phyloP scores from a whole-genome alignment of 2,329 filamentous ascomycete genomes.

The Pyricularia grisea region DNA sequence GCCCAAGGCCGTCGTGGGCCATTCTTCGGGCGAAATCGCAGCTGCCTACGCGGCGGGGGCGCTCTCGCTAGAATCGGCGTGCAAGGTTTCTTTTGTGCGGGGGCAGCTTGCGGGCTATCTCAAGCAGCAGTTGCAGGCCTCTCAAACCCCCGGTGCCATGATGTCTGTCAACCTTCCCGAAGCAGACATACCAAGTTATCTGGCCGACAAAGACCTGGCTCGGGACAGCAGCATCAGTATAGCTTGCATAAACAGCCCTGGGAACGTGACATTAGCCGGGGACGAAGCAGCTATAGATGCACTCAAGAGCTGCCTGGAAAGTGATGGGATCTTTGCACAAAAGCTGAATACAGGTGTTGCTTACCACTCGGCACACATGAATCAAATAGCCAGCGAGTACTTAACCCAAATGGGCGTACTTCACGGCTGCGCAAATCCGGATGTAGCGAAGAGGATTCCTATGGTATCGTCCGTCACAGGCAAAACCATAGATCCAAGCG shows the following conservation, averaged over 20 bases:
- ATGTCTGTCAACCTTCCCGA: conserved; percentile 30
- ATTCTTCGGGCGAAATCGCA: conserved; percentile 17
- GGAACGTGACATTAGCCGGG: conserved; percentile 27
- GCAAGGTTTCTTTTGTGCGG: conserved; percentile 12
- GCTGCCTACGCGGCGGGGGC: conserved; percentile 14
- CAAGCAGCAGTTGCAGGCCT: not conserved
- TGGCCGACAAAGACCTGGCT: conserved; percentile 18
- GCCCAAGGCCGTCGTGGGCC: conserved; percentile 12
- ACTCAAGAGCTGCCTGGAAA: conserved; percentile 1
- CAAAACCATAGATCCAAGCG: not conserved
- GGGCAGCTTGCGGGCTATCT: conserved; percentile 4
- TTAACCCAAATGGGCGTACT: conserved; percentile 8
- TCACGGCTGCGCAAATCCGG: not conserved
- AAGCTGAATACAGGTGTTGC: conserved; percentile 20
- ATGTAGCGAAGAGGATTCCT: conserved; percentile 1
- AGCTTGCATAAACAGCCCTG: conserved; percentile 23
- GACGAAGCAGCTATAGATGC: not conserved
- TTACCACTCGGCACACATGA: conserved; percentile 24
- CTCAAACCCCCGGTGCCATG: conserved; percentile 24
- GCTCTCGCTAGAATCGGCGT: conserved; percentile 10
- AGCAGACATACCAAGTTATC: conserved; percentile 13
- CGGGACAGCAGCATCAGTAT: conserved; percentile 12
- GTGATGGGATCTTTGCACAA: conserved; percentile 1
- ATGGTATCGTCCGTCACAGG: conserved; percentile 16
- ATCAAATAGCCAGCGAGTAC: conserved; percentile 11